phyloP scores from a whole-genome alignment of 805 yeast genomes.

The Yarrowia sp. region DNA sequence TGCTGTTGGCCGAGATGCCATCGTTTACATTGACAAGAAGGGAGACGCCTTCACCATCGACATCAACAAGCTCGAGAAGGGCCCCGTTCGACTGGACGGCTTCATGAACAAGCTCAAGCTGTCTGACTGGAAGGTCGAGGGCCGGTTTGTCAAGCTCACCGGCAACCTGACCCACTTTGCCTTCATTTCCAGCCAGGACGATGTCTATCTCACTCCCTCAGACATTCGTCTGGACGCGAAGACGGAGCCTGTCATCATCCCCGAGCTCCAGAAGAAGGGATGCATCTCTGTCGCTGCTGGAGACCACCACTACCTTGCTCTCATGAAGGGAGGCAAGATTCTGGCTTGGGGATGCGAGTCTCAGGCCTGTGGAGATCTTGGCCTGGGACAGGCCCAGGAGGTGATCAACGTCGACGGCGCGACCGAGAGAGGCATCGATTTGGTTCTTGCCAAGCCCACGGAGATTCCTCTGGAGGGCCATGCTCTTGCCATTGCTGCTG shows the following conservation, averaged over 20 bases:
- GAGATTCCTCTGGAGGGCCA: slow-evolving; percentile 39
- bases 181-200: slow-evolving; percentile 53
- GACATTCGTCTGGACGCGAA: neutral
- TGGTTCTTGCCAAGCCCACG: slow-evolving; percentile 44
- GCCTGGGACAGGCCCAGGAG: slow-evolving; percentile 47
- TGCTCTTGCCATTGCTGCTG: slow-evolving; percentile 62
- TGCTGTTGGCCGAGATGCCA: slow-evolving; percentile 51
- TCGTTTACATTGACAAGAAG: slow-evolving; percentile 49
- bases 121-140: slow-evolving; percentile 39
- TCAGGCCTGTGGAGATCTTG: slow-evolving; percentile 64
- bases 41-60: slow-evolving; percentile 46
- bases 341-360: slow-evolving; percentile 70
- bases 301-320: slow-evolving; percentile 67
- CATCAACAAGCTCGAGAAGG: slow-evolving; percentile 34
- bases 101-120: slow-evolving; percentile 32
- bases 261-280: slow-evolving; percentile 48
- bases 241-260: slow-evolving; percentile 41
- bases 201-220: slow-evolving; percentile 40
- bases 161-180: slow-evolving; percentile 58
- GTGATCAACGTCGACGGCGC: slow-evolving; percentile 28
- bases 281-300: slow-evolving; percentile 63
- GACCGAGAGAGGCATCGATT: slow-evolving; percentile 19
- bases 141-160: slow-evolving; percentile 50
- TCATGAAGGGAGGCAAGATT: slow-evolving; percentile 56
- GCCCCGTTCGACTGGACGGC: slow-evolving; percentile 29